Base-by-base conservation (phyloP, 257 asterid species). In the Euphrasia confusa region DNA sequence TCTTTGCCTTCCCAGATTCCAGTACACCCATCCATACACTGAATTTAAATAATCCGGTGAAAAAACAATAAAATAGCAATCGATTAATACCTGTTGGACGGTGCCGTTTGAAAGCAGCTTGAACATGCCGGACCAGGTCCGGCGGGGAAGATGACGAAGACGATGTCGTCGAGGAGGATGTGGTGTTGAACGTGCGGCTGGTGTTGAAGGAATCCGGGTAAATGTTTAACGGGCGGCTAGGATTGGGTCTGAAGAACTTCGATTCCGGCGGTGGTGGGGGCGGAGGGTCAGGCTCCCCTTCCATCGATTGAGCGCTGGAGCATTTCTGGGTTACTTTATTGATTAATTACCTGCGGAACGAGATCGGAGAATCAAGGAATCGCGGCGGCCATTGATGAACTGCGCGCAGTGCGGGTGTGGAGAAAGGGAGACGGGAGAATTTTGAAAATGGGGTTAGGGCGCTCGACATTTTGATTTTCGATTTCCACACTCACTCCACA, bases 261-360 rank as follows among this genome's bases (percentile, higher is more conserved):
- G 70, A 67, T 59, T 71, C 76, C 62, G 77, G 77, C 37, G 77
- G 77, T 47, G 75, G 73, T 55, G 77, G 84, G 67, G 60, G 77
- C 74, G 84, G 93, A 82, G 79, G 86, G 78, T 88, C 86, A 80
- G 84, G 72, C 81, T 90, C 93, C 83, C 84, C 89, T 78, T 90
- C 91, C 95, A 88, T 87, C 67, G 90, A 77, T 73, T 66, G 69
- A 68, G 61, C 78, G 63, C 77, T 75, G 48, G 58, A 72, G 67
- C 86, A 82, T 77, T 28, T 75, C 80, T 59, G 69, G 27, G 10
- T 53, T 50, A 44, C 21, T 54, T 56, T 32, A 40, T 10, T 18
- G 17, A 14, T n/a, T n/a, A 42, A 4, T 2, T n/a, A 27, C n/a
- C 63, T 60, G 63, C 72, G 14, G 63, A 47, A 53, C 27, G 30